These are phyloP conservation scores for Aphanomyces cochlioides DNA, from an alignment of 352 stramenopile species.

Conservation along the genomic window DNA sequence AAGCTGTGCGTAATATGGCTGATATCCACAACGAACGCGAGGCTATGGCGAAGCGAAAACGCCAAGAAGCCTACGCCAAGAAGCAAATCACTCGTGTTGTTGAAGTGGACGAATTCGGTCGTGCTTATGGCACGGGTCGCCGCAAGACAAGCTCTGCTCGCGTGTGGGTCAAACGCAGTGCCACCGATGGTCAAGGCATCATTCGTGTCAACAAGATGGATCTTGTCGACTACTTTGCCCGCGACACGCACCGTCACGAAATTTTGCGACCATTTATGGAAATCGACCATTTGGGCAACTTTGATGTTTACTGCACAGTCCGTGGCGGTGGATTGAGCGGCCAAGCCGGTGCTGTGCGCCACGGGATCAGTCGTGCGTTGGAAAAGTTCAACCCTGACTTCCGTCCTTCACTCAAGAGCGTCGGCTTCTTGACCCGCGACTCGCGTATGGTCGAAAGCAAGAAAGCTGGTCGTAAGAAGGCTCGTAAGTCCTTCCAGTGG, in stretches of 20 bases:
- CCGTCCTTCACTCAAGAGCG: slow-evolving; percentile 89
- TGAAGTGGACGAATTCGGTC: slow-evolving; percentile 71
- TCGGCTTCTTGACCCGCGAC: slow-evolving; percentile 92
- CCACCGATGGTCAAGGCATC: slow-evolving; percentile 71
- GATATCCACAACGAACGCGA: slow-evolving; percentile 35
- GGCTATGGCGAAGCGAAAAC: slow-evolving; percentile 59
- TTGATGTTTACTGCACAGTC: slow-evolving; percentile 90
- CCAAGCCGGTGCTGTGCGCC: slow-evolving; percentile 91
- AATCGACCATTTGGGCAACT: slow-evolving; percentile 69
- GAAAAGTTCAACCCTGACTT: slow-evolving; percentile 92
- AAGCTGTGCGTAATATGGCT: slow-evolving; percentile 71
- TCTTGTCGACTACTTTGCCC: slow-evolving; percentile 91
- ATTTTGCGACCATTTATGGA: slow-evolving; percentile 79
- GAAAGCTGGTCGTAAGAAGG: slow-evolving; percentile 94
- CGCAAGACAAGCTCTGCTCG: slow-evolving; percentile 92
- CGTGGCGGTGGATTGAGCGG: slow-evolving; percentile 91
- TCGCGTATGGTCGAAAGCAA: slow-evolving; percentile 95
- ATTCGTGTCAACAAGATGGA: slow-evolving; percentile 94
- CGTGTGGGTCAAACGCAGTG: slow-evolving; percentile 90
- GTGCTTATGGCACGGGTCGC: slow-evolving; percentile 87
- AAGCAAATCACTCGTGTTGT: slow-evolving; percentile 67
- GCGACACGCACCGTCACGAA: slow-evolving; percentile 86
- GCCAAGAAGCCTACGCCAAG: slow-evolving; percentile 69
- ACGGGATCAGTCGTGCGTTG: slow-evolving; percentile 90
- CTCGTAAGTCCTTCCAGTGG: slow-evolving; percentile 97